Conservation (phyloP, 2,329 filamentous ascomycete genomes). For the Chrysosporium queenslandicum region DNA sequence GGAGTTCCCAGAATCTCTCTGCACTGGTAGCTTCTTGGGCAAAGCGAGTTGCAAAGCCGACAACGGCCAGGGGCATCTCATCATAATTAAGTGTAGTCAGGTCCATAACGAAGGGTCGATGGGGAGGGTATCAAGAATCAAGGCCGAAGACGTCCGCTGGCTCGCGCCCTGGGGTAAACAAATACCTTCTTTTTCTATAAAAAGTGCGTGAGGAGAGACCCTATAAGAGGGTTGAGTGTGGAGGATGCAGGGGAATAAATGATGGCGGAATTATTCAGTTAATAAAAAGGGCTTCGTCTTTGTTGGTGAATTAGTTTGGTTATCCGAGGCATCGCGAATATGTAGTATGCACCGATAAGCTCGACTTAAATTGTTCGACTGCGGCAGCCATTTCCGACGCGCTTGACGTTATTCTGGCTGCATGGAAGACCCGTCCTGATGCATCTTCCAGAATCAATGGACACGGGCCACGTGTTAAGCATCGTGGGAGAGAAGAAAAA, state of each 20-base stretch:
- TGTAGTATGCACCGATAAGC: background rate
- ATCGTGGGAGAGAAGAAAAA: background rate
- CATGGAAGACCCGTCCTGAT: background rate
- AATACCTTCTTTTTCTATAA: background rate
- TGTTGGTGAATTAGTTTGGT: background rate
- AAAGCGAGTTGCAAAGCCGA: conserved; percentile 10
- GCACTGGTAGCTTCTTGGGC: conserved; percentile 8
- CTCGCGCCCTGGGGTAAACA: background rate
- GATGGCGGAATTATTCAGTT: background rate
- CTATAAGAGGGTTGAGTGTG: background rate
- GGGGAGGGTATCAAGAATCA: background rate
- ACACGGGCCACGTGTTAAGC: conserved; percentile 7
- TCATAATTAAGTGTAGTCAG: background rate
- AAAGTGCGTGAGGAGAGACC: no score
- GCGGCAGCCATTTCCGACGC: background rate
- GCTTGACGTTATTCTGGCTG: background rate
- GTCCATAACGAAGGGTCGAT: conserved; percentile 1
- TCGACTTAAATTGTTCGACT: background rate
- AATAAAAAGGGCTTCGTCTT: background rate
- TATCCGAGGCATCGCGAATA: background rate
- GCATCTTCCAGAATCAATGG: conserved; percentile 4
- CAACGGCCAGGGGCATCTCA: conserved; percentile 7
- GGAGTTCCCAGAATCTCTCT: conserved; percentile 13
- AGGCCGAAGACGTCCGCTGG: background rate
- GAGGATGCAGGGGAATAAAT: background rate